Conservation (phyloP, 2,329 filamentous ascomycete genomes). For the Aspergillus sp. region DNA sequence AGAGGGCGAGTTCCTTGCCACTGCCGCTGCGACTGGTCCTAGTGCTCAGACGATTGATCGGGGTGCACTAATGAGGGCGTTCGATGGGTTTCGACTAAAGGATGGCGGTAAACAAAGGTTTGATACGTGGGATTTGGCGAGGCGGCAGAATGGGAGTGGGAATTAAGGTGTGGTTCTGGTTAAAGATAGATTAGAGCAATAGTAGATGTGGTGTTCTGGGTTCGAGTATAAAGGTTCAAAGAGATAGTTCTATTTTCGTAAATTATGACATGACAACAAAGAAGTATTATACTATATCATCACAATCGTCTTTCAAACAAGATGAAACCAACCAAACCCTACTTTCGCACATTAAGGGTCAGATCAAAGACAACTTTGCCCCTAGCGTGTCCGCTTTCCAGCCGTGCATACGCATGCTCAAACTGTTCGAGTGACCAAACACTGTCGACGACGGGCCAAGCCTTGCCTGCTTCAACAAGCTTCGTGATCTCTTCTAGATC, state of each 20-base stretch:
- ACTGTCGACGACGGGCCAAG: conserved; percentile 45
- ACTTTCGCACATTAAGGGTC: conserved; percentile 12
- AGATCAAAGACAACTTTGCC: conserved; percentile 50
- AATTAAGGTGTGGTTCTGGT: neutral
- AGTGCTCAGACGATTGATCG: neutral
- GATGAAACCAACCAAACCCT: neutral
- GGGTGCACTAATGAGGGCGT: neutral
- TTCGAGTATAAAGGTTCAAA: neutral
- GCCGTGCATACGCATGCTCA: conserved; percentile 43
- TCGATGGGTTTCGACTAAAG: neutral
- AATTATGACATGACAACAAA: neutral
- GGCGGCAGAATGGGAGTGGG: neutral
- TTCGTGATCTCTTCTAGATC: conserved; percentile 44
- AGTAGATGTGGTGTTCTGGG: neutral
- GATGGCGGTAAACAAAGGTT: neutral
- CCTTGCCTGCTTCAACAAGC: conserved; percentile 44
- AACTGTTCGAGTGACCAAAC: conserved; percentile 47
- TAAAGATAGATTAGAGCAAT: neutral
- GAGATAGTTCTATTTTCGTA: neutral
- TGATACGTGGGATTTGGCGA: conserved; percentile 13
- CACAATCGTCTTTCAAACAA: neutral
- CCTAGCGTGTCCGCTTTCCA: conserved; percentile 45
- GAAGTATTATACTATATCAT: neutral
- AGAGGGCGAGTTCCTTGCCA: conserved; percentile 23
- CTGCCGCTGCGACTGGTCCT: neutral